A percentile compares a stretch with the other conserved stretches of the same genome.
phyloP scores from a whole-genome alignment of 1,284 basidiomycete genomes.

The Marasmius oreades region DNA sequence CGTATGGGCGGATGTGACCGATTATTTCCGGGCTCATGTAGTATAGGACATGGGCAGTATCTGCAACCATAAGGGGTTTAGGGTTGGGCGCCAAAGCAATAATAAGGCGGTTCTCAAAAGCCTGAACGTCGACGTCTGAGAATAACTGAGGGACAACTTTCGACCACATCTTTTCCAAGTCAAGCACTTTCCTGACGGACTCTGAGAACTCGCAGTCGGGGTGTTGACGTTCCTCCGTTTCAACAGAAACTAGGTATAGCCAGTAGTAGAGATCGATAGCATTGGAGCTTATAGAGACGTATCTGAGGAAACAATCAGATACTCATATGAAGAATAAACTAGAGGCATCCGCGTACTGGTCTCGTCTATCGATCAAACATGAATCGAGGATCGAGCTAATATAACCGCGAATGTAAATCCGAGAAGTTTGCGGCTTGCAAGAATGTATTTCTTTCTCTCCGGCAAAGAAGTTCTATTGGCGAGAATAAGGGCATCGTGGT shows the following conservation, averaged over 20 bases:
- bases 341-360: neutral
- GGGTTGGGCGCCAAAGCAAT: neutral
- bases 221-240: neutral
- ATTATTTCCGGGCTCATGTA: neutral
- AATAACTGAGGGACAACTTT: neutral
- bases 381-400: neutral
- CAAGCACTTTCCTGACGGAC: neutral
- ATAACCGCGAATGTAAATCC: neutral
- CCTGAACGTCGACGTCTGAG: neutral
- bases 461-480: neutral
- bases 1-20: neutral
- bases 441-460: neutral
- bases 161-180: neutral
- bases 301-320: neutral
- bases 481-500: neutral
- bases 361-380: neutral
- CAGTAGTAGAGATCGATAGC: constrained; percentile 1
- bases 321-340: neutral
- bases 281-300: neutral
- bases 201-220: neutral
- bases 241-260: neutral
- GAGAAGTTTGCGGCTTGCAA: neutral
- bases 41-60: neutral
- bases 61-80: neutral
- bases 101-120: neutral